These are phyloP conservation scores for Alloteropsis semialata DNA, from an alignment of 176 grass and related monocot species.

Conservation along the genomic window DNA sequence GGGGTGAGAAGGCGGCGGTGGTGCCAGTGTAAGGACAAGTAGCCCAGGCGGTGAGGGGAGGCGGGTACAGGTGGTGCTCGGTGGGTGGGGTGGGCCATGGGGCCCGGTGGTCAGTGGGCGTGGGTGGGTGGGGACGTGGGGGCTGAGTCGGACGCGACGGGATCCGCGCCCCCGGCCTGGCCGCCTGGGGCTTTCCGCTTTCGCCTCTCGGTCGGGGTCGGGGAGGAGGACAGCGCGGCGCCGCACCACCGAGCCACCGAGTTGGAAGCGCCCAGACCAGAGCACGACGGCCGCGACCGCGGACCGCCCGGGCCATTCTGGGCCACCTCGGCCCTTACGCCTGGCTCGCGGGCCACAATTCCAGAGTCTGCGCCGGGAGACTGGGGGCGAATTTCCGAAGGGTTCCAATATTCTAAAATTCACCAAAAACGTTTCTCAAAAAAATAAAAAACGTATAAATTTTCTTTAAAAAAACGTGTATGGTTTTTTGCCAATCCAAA, in stretches of 20 bases:
- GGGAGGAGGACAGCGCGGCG: not conserved
- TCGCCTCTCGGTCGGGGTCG: not conserved
- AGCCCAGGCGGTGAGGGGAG: not conserved
- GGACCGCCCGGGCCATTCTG: not conserved
- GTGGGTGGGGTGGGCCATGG: not conserved
- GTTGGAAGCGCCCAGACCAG: not conserved
- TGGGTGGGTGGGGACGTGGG: not conserved
- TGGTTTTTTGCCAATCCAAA: too few species aligned
- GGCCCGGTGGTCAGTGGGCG: not conserved
- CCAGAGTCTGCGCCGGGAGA: too few species aligned
- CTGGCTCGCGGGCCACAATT: not conserved
- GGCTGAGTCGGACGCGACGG: conserved; percentile 37
- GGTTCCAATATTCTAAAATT: too few species aligned
- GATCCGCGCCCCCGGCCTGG: conserved; percentile 47
- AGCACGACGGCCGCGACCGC: not conserved
- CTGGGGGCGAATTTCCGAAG: too few species aligned
- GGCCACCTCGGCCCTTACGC: not conserved
- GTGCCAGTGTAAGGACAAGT: conserved; percentile 32
- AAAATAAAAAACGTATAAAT: too few species aligned
- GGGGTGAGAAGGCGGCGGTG: not conserved
- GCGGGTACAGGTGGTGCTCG: not conserved
- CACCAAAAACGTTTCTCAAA: too few species aligned
- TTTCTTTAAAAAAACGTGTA: too few species aligned
- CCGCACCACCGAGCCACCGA: not conserved
- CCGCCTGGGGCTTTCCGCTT: too few species aligned